Evolutionary conservation across 2,329 filamentous ascomycete species (phyloP), one percentile per base, ranked within the genome.

Genomic region (Xylaria sp.): DNA sequence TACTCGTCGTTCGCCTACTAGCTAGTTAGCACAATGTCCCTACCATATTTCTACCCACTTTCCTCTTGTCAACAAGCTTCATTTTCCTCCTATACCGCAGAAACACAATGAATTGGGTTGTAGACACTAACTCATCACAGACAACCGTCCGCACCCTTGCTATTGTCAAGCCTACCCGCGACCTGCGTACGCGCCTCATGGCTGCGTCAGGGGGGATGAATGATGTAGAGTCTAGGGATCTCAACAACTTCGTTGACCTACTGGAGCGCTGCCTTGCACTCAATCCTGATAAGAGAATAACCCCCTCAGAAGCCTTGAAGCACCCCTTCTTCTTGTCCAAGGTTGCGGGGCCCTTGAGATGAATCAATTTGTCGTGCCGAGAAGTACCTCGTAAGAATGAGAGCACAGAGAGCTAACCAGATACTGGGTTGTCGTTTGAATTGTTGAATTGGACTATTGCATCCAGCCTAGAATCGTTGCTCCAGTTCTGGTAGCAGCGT

Each of bases 281-380:
- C 72, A 97, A 98, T 77, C 93, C 95, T 0, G 94, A 97, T 79
- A 97, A 97, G 84, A 88, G 96, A 71, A 92, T 96, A 76, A 95
- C 92, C 56, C 93, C 96, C 0, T 84, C 87, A 15, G 94, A 98
- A 76, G 96, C 96, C 58, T 83, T 98, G 74, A 91, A 90, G 77
- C 95, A 98, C 83, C 92, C 92, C 0, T 98, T 98, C 80, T 93
- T 98, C 74, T 83, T 82, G 31, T 82, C 85, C 28, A 80, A 79
- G 48, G 57, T 36, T 23, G 9, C 61, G 48, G 70, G 65, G 6
- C 58, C 68, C 56, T 42, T 62, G 17, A 67, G 65, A 66, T 72
- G 69, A 68, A 38, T 40, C 61, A 38, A 66, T 17, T 20, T 33
- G 57, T 53, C 33, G 42, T 59, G 7, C 63, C 48, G 31, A 64